Base-by-base conservation (phyloP, 1,139 yeast species). In the Pichia cactophila region DNA sequence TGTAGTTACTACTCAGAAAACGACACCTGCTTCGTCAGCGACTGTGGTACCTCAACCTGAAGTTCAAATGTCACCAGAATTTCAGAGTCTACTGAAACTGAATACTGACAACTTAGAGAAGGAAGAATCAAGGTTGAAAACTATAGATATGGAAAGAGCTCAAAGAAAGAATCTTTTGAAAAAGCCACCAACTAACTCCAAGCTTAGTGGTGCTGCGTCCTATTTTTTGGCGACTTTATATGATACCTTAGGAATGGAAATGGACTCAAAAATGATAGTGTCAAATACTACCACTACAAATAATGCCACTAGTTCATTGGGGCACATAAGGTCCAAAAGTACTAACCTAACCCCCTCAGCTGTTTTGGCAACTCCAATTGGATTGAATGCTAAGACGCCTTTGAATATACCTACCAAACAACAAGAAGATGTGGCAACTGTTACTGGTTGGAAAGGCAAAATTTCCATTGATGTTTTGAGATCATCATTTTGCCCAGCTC, bases 191-290 rank as follows among this genome's bases (percentile, higher is more conserved):
- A 43, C 47, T 10, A 14, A 29, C 12, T 31, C 38, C 8, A 23
- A 20, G 17, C 16, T 42, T 11, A 33, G 49, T 28, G 77, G 78
- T 56, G 78, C 82, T 0, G 73, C 74, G 47, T 67, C 68, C 52
- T 78, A 76, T 61, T 75, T 78, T 59, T 67, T 73, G 48, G 75
- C 80, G 0, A 71, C 81, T 1, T 65, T 78, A 52, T 72, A 78
- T 11, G 78, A 78, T 58, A 65, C 77, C 40, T 65, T 78, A 51
- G 78, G 74, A 44, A 58, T 78, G 43, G 74, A 72, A 26, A 77
- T 72, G 26, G 64, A 69, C 28, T 66, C 64, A 44, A 53, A 49
- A n/a, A 29, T 17, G 14, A 45, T 66, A 12, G 37, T 59, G 31
- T 58, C 61, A 26, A 45, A 42, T 36, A 44, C 54, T 10, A 9